These are phyloP conservation scores for Russula dissimulans DNA, from an alignment of 768 basidiomycete genomes.

Conservation along the genomic window DNA sequence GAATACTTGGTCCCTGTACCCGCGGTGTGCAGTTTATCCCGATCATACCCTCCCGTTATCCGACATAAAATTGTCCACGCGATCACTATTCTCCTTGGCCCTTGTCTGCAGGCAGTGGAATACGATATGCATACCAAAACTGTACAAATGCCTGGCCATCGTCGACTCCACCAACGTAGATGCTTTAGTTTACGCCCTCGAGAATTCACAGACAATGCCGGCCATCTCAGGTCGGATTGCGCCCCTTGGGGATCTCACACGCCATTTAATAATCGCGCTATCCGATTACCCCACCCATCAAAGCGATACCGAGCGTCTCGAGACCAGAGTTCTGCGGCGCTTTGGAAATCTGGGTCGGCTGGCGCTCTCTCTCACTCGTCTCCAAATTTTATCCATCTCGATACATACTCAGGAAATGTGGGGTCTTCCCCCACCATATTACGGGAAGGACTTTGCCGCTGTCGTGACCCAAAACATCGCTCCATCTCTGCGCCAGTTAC, in stretches of 20 bases:
- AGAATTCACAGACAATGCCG: background rate
- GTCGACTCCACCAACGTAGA: background rate
- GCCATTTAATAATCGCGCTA: conserved; percentile 8
- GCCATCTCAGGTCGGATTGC: background rate
- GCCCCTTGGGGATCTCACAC: conserved; percentile 4
- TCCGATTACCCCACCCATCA: conserved; percentile 1
- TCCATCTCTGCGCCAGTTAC: conserved; percentile 4
- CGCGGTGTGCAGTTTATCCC: background rate
- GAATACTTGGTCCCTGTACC: background rate
- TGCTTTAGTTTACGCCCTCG: background rate
- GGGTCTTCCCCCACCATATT: conserved; percentile 2
- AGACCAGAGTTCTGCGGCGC: background rate
- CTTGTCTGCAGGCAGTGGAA: conserved; percentile 15
- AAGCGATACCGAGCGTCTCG: background rate
- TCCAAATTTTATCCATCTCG: conserved; percentile 12
- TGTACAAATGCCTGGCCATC: conserved; percentile 9
- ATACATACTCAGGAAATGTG: background rate
- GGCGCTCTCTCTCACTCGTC: conserved; percentile 5
- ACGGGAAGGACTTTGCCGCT: conserved; percentile 10
- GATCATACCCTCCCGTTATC: background rate
- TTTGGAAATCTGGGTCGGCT: conserved; percentile 10
- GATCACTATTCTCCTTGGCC: background rate
- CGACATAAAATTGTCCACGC: conserved; percentile 1
- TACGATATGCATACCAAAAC: background rate
- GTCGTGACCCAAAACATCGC: background rate